Percentiles rank a stretch among this genome's conserved stretches.
Conservation (phyloP, 345 rosid genomes). For the Trapa bicornis region DNA sequence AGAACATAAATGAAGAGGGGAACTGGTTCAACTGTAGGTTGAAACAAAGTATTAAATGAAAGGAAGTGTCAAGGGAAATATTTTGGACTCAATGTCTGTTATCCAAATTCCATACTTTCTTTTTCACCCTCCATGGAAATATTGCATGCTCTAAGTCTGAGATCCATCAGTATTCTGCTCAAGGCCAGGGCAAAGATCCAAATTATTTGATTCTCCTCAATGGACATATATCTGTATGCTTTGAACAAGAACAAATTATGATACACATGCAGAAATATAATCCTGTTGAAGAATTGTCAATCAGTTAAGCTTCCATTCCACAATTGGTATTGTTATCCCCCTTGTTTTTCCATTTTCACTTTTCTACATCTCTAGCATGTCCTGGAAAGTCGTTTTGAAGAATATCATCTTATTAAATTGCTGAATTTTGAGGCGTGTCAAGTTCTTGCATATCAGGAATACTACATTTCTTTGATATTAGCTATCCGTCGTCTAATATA, state of each 20-base stretch:
- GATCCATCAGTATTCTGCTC: background rate
- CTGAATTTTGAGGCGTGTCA: too few relatives aligned
- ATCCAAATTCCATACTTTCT: background rate
- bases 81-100: background rate
- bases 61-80: background rate
- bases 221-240: background rate
- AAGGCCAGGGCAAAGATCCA: background rate
- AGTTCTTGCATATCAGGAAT: too few relatives aligned
- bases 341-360: too few relatives aligned
- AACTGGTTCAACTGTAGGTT: too few relatives aligned
- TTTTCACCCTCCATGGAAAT: background rate
- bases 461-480: too few relatives aligned
- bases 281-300: background rate
- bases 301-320: background rate
- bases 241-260: background rate
- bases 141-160: background rate
- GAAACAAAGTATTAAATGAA: too few relatives aligned
- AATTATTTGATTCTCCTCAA: background rate
- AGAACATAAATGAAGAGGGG: too few relatives aligned
- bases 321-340: background rate
- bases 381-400: too few relatives aligned
- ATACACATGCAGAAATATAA: background rate
- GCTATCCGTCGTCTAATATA: too few relatives aligned
- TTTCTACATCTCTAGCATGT: too few relatives aligned
- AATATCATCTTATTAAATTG: too few relatives aligned